These are phyloP conservation scores for Polytrichum formosum DNA, from an alignment of 225 moss, liverwort and hornwort genomes.

Conservation along the genomic window DNA sequence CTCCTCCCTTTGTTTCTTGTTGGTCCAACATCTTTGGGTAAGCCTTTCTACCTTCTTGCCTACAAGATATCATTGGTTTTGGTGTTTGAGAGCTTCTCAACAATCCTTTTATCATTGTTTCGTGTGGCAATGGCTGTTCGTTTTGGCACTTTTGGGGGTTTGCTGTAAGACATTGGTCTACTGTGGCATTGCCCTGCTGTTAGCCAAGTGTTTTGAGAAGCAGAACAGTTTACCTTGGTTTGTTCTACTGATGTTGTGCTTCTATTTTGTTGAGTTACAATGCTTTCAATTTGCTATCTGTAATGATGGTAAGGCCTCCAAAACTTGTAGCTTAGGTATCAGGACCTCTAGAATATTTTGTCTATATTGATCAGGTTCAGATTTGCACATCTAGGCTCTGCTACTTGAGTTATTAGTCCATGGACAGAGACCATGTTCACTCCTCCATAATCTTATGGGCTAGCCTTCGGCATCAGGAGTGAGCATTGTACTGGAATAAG, in stretches of 20 bases:
- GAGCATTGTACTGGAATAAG: not conserved
- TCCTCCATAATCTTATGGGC: not conserved
- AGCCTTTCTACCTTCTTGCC: not conserved
- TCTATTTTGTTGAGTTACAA: no score
- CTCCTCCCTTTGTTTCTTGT: not conserved
- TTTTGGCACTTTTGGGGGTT: not conserved
- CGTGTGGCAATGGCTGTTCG: not conserved
- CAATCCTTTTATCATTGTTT: not conserved
- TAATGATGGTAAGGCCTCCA: no score
- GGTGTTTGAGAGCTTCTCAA: not conserved
- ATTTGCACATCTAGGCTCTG: no score
- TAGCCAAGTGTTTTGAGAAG: not conserved
- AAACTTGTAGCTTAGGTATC: no score
- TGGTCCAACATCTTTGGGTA: constrained; percentile 5
- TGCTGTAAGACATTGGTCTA: not conserved
- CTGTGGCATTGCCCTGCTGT: not conserved
- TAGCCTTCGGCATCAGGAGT: not conserved
- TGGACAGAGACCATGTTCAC: no score
- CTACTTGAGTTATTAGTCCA: not conserved
- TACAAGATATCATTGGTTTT: not conserved
- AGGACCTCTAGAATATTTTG: no score
- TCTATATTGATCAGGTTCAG: no score
- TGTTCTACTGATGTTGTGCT: no score
- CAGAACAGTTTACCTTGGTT: not conserved
- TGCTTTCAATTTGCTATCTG: no score